Evolutionary conservation across 2,329 filamentous ascomycete genomes (phyloP).

Genomic region (Lasiodiplodia theobromae): DNA sequence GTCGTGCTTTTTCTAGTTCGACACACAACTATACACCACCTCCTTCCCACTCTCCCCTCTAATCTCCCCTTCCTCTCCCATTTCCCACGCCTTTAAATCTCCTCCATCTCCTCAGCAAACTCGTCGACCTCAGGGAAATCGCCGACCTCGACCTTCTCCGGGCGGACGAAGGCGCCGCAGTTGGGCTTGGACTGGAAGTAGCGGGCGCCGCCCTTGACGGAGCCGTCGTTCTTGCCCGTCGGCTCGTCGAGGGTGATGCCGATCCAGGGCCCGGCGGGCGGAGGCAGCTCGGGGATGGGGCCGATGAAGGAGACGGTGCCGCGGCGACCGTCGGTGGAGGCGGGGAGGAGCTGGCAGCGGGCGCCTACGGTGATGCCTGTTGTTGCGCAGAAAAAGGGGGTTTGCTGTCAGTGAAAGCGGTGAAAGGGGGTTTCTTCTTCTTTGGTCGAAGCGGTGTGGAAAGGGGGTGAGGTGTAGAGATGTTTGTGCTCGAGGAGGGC

Average conservation of each 20-base stretch:
- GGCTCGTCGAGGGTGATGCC: conserved; percentile 79
- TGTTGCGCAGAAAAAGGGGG: conserved; percentile 1
- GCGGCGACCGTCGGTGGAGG: conserved; percentile 71
- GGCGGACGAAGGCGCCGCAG: conserved; percentile 78
- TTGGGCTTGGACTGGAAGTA: conserved; percentile 77
- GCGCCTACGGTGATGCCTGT: conserved; percentile 51
- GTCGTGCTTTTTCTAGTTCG: too few relatives aligned
- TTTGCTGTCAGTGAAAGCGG: neutral
- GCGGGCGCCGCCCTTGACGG: conserved; percentile 63
- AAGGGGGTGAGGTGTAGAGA: neutral
- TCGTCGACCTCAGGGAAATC: conserved; percentile 69
- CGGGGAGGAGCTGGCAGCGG: conserved; percentile 58
- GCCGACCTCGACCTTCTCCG: conserved; percentile 78
- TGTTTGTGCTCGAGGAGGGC: conserved; percentile 6
- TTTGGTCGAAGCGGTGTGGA: neutral
- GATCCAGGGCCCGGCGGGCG: conserved; percentile 68
- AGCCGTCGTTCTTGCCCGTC: conserved; percentile 82
- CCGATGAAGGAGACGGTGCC: conserved; percentile 77
- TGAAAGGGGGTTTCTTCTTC: too few relatives aligned
- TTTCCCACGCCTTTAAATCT: conserved; percentile 49
- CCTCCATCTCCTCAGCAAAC: conserved; percentile 78
- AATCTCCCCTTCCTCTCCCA: too few relatives aligned
- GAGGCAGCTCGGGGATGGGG: conserved; percentile 75
- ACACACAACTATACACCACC: too few relatives aligned
- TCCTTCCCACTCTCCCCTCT: too few relatives aligned